Percentiles rank a stretch among this genome's conserved stretches.
Evolutionary conservation across 768 basidiomycete genomes (phyloP).

Genomic region (Lactarius indigo): DNA sequence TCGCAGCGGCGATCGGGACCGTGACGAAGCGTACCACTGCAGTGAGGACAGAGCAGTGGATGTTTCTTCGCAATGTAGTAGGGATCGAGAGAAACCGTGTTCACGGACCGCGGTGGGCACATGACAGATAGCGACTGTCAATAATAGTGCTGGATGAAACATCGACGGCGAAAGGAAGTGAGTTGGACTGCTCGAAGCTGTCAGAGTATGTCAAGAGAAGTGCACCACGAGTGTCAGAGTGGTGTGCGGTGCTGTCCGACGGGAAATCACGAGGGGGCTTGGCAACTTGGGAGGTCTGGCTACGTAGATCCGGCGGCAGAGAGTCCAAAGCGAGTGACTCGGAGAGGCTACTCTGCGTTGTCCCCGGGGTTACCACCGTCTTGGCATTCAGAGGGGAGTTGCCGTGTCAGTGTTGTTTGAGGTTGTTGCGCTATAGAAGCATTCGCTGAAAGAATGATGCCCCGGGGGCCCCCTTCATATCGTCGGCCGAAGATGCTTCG

Average conservation of each 20-base stretch:
- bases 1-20: constrained; percentile 11
- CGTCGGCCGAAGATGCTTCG: constrained; percentile 20
- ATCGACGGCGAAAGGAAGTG: constrained; percentile 21
- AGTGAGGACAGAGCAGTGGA: background rate
- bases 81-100: constrained; percentile 15
- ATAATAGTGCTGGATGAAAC: constrained; percentile 18
- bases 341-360: constrained; percentile 2
- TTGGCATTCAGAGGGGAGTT: constrained; percentile 18
- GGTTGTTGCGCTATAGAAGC: constrained; percentile 19
- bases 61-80: constrained; percentile 1
- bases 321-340: background rate
- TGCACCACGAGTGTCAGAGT: constrained; percentile 18
- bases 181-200: constrained; percentile 22
- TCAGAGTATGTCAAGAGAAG: constrained; percentile 13
- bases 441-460: constrained; percentile 17
- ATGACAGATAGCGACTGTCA: constrained; percentile 22
- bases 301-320: constrained; percentile 22
- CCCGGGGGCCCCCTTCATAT: constrained; percentile 12
- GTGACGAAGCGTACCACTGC: background rate
- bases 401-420: constrained; percentile 13
- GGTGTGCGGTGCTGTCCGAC: constrained; percentile 13
- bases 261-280: constrained; percentile 20
- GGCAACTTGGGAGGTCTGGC: constrained; percentile 17
- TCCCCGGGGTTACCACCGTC: constrained; percentile 22
- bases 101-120: constrained; percentile 6